A percentile compares a stretch with the other conserved stretches of the same genome.
Conservation (phyloP, 2,329 filamentous ascomycete genomes). For the Curvularia sp. region DNA sequence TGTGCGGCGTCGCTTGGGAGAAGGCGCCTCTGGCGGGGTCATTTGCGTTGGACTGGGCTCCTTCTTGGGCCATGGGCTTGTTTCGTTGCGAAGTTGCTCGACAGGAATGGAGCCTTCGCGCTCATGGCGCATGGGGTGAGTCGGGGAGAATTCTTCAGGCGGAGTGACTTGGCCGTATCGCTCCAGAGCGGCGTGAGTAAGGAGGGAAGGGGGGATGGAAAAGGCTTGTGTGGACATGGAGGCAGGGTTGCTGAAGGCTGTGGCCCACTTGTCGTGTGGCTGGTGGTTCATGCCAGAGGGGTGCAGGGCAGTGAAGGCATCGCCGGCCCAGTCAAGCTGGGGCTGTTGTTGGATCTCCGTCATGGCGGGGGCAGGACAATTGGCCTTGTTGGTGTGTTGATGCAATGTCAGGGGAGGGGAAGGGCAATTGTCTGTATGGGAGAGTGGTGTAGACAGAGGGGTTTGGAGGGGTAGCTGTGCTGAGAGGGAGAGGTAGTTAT, state of each 20-base stretch:
- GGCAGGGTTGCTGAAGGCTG: constrained; percentile 24
- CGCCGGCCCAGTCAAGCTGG: constrained; percentile 39
- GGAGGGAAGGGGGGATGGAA: constrained; percentile 40
- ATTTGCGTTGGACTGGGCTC: constrained; percentile 15
- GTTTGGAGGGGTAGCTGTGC: neutral
- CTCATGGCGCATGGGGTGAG: constrained; percentile 17
- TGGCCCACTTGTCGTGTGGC: constrained; percentile 32
- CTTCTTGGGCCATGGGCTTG: constrained; percentile 31
- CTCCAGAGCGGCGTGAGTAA: constrained; percentile 38
- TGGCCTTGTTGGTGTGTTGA: neutral
- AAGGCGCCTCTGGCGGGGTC: constrained; percentile 15
- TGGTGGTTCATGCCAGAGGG: constrained; percentile 18
- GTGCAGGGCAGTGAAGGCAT: constrained; percentile 39
- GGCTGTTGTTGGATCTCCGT: constrained; percentile 32
- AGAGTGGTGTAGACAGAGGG: neutral
- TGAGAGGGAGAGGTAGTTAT: neutral
- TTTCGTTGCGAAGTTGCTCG: constrained; percentile 41
- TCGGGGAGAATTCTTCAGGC: constrained; percentile 46
- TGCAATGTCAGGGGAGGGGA: neutral
- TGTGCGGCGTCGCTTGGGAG: constrained; percentile 41
- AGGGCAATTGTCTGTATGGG: neutral
- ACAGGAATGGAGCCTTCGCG: constrained; percentile 39
- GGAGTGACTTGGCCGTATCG: constrained; percentile 49
- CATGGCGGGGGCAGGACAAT: constrained; percentile 15
- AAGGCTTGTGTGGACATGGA: constrained; percentile 24